Evolutionary conservation across 2,329 filamentous ascomycete species (phyloP).

Genomic region (Fusarium duplospermum): DNA sequence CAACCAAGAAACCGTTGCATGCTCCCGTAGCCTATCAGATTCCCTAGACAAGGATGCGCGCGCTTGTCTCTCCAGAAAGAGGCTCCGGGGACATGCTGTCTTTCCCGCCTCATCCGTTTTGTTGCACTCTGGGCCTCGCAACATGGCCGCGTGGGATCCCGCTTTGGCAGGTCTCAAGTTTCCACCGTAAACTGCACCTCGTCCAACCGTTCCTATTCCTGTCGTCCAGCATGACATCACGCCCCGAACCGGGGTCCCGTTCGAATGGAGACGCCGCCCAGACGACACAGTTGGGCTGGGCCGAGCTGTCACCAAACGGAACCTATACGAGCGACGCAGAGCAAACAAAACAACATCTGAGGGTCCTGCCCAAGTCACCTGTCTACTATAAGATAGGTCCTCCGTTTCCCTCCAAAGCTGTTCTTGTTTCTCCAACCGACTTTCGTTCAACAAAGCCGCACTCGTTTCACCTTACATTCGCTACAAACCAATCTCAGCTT

Average conservation of each 20-base stretch:
- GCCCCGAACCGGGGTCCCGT: conserved; percentile 6
- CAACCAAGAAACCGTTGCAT: background rate
- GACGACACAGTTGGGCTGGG: conserved; percentile 6
- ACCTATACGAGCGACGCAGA: conserved; percentile 19
- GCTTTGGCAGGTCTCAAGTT: background rate
- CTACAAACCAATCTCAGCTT: conserved; percentile 13
- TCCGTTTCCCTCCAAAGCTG: background rate
- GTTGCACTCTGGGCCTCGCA: background rate
- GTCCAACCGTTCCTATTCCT: conserved; percentile 10
- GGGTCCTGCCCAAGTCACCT: background rate
- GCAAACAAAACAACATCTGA: conserved; percentile 12
- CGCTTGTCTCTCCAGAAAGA: background rate
- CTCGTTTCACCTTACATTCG: conserved; percentile 6
- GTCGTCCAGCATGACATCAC: conserved; percentile 30
- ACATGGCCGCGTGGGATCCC: background rate
- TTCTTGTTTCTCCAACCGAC: conserved; percentile 21
- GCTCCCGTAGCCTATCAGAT: background rate
- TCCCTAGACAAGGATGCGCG: background rate
- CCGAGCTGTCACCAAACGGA: conserved; percentile 9
- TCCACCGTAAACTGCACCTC: conserved; percentile 22
- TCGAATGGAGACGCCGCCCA: conserved; percentile 28
- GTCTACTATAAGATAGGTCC: conserved; percentile 28
- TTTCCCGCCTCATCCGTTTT: background rate
- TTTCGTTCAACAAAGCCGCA: conserved; percentile 34
- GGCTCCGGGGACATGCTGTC: background rate